These are phyloP conservation scores for Teratosphaeriaceae sp. DNA, from an alignment of 2,329 filamentous ascomycete genomes.

Conservation along the genomic window DNA sequence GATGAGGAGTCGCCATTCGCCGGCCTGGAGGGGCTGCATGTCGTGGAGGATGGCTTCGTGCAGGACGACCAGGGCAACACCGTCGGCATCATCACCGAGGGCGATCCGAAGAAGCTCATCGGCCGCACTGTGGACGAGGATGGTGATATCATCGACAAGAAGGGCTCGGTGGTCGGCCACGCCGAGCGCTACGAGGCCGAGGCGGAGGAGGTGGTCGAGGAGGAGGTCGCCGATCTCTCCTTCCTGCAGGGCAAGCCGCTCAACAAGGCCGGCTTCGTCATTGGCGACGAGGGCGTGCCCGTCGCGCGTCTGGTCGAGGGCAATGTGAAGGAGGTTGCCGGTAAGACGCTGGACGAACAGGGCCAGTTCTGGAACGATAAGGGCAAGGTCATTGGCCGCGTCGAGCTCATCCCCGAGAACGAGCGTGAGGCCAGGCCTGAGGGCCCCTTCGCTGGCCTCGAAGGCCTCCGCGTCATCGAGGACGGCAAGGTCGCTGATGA, in stretches of 20 bases:
- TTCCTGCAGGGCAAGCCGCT: conserved; percentile 40
- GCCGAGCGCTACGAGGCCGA: conserved; percentile 57
- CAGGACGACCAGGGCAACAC: conserved; percentile 46
- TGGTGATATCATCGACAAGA: conserved; percentile 48
- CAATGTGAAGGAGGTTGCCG: conserved; percentile 55
- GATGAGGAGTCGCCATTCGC: conserved; percentile 45
- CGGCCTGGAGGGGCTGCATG: conserved; percentile 44
- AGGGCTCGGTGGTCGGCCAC: conserved; percentile 46
- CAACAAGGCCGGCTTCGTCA: conserved; percentile 47
- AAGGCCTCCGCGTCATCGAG: conserved; percentile 42
- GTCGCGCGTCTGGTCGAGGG: conserved; percentile 62
- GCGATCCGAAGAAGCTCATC: conserved; percentile 45
- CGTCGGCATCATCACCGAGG: conserved; percentile 43
- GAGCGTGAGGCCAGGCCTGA: conserved; percentile 50
- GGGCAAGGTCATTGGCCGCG: conserved; percentile 62
- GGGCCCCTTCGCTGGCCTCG: conserved; percentile 44
- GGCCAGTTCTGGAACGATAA: conserved; percentile 66
- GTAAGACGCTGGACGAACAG: conserved; percentile 64
- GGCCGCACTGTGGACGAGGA: conserved; percentile 46
- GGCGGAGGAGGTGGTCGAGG: conserved; percentile 48
- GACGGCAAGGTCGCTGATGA: conserved; percentile 45
- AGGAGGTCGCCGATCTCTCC: conserved; percentile 40
- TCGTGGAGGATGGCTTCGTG: conserved; percentile 44
- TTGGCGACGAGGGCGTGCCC: conserved; percentile 44
- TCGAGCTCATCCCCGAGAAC: conserved; percentile 60